Conservation (phyloP, 768 basidiomycete species). For the Leucocoprinus leucothites region DNA sequence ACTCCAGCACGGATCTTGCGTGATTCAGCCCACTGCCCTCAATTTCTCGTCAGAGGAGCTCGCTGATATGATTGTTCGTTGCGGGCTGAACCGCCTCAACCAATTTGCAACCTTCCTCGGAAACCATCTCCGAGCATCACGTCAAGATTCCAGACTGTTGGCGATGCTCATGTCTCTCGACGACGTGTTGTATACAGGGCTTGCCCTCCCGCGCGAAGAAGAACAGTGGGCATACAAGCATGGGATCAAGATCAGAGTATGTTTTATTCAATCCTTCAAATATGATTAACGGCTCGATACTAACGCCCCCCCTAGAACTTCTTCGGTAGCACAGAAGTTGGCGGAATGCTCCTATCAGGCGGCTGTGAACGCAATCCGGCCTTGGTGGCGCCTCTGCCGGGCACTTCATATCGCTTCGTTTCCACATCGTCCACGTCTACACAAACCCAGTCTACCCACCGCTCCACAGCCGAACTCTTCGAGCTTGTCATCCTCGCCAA, state of each 20-base stretch:
- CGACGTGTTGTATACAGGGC: constrained; percentile 64
- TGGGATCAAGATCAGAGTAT: constrained; percentile 61
- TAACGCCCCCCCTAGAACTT: constrained; percentile 51
- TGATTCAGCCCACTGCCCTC: constrained; percentile 65
- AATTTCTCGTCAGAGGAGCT: constrained; percentile 68
- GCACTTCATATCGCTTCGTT: constrained; percentile 64
- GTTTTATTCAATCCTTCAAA: constrained; percentile 22
- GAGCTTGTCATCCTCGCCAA: constrained; percentile 69
- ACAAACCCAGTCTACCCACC: constrained; percentile 41
- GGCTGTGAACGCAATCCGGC: constrained; percentile 47
- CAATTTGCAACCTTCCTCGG: constrained; percentile 73
- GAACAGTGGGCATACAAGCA: constrained; percentile 68
- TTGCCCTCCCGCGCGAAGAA: constrained; percentile 62
- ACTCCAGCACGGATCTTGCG: constrained; percentile 71
- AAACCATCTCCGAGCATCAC: constrained; percentile 58
- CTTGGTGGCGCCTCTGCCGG: constrained; percentile 55
- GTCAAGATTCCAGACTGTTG: constrained; percentile 58
- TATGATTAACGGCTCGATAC: constrained; percentile 14
- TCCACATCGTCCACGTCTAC: constrained; percentile 40
- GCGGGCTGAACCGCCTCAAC: constrained; percentile 70
- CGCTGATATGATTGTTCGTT: constrained; percentile 63
- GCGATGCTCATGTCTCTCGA: constrained; percentile 52
- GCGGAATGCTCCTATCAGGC: constrained; percentile 67
- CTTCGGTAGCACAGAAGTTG: constrained; percentile 81
- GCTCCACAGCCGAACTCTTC: constrained; percentile 52